Percentiles rank a stretch among this genome's conserved stretches.
phyloP scores from a whole-genome alignment of 306 rosid genomes.

The Clitoria ternatea region DNA sequence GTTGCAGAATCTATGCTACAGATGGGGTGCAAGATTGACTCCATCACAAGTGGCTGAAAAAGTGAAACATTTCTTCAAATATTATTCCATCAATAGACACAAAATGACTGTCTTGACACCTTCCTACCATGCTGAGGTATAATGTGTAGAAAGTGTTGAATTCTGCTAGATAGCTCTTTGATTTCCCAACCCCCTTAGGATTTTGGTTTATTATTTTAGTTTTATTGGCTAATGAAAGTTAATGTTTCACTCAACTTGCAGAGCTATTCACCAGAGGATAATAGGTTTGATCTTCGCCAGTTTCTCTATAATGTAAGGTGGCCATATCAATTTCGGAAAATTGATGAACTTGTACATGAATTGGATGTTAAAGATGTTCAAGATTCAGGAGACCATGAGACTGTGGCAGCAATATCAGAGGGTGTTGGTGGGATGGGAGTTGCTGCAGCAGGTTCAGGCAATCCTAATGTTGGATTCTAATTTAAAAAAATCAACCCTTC shows the following conservation, averaged over 20 bases:
- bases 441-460: conserved; percentile 90
- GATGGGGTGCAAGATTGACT: conserved; percentile 77
- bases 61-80: conserved; percentile 91
- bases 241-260: conserved; percentile 31
- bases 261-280: conserved; percentile 98
- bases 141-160: not conserved
- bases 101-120: conserved; percentile 92
- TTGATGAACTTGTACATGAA: conserved; percentile 73
- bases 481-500: not conserved
- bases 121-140: conserved; percentile 95
- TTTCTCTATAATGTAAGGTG: conserved; percentile 84
- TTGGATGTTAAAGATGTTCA: conserved; percentile 46
- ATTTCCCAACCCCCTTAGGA: not conserved
- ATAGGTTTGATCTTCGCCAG: conserved; percentile 86
- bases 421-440: conserved; percentile 88
- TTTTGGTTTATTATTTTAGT: not conserved
- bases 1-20: conserved; percentile 77
- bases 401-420: conserved; percentile 32
- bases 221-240: conserved; percentile 12
- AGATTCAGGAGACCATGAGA: conserved; percentile 40
- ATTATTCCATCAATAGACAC: conserved; percentile 90
- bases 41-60: conserved; percentile 91
- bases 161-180: not conserved
- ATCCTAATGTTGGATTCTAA: conserved; percentile 74
- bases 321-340: conserved; percentile 87